phyloP scores from a whole-genome alignment of 2,329 filamentous ascomycete species.

The Didymella exigua region DNA sequence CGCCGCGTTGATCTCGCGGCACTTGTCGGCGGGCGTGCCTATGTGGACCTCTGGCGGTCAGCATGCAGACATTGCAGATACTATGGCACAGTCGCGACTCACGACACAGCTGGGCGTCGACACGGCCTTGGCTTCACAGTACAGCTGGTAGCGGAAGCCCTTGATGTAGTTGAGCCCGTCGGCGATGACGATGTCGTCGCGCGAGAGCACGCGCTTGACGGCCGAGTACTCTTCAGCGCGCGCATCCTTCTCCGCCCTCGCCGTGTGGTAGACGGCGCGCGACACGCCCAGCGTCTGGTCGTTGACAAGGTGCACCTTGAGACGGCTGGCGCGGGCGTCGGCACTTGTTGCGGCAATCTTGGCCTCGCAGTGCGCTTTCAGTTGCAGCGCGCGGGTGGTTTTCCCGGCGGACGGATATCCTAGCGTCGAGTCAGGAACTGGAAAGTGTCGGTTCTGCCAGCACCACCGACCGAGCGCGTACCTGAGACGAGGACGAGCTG shows the following conservation, averaged over 20 bases:
- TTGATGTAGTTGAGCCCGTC: slow-evolving; percentile 89
- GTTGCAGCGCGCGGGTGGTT: slow-evolving; percentile 65
- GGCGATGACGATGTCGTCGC: slow-evolving; percentile 77
- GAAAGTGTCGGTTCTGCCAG: slow-evolving; percentile 3
- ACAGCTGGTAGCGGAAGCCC: slow-evolving; percentile 84
- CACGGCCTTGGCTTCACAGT: slow-evolving; percentile 82
- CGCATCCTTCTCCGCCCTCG: slow-evolving; percentile 81
- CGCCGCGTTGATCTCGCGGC: slow-evolving; percentile 63
- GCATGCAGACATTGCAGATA: neutral
- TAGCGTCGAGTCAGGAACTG: slow-evolving; percentile 63
- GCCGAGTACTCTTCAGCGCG: slow-evolving; percentile 76
- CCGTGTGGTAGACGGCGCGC: slow-evolving; percentile 75
- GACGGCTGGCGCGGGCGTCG: slow-evolving; percentile 53
- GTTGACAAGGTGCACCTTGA: slow-evolving; percentile 75
- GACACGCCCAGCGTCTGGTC: slow-evolving; percentile 73
- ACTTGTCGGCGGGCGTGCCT: slow-evolving; percentile 62
- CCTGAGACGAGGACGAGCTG: slow-evolving; percentile 65
- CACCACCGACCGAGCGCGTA: slow-evolving; percentile 11
- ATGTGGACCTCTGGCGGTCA: slow-evolving; percentile 58
- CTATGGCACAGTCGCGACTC: slow-evolving; percentile 30
- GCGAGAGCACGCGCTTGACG: slow-evolving; percentile 75
- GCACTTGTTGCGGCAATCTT: slow-evolving; percentile 58
- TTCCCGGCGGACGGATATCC: slow-evolving; percentile 69
- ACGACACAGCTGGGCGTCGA: slow-evolving; percentile 77
- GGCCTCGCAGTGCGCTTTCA: slow-evolving; percentile 67